Evolutionary conservation across 2,329 filamentous ascomycete species (phyloP).

Genomic region (Drechslerella coelobrocha): DNA sequence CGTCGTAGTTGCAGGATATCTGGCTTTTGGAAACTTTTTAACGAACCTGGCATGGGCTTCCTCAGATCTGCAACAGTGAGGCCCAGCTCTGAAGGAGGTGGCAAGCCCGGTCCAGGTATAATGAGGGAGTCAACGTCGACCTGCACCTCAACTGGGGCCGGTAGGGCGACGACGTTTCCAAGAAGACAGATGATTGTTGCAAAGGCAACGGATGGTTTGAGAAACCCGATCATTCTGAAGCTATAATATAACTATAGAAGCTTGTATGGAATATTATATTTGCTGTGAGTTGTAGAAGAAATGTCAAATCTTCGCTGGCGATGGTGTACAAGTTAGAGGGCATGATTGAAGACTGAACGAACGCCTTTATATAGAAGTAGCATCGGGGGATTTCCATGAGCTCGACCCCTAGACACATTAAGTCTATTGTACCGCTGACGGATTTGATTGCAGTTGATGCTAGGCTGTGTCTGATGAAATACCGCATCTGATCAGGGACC

Average conservation of each 20-base stretch:
- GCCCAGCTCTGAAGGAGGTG: conserved; percentile 7
- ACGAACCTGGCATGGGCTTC: conserved; percentile 14
- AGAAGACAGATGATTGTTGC: conserved; percentile 2
- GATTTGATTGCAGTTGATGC: no score
- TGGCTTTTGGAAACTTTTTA: background rate
- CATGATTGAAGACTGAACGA: no score
- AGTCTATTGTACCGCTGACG: no score
- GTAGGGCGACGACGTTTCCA: conserved; percentile 2
- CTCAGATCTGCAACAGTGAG: conserved; percentile 24
- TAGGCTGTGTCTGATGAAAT: no score
- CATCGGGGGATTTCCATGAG: no score
- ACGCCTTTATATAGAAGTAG: no score
- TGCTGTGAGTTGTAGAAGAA: background rate
- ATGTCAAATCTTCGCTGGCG: no score
- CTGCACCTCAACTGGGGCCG: conserved; percentile 9
- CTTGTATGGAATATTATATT: background rate
- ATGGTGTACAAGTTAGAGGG: no score
- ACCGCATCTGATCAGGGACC: no score
- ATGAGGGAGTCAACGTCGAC: conserved; percentile 11
- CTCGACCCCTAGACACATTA: no score
- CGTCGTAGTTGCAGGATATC: no score
- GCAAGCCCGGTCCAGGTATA: conserved; percentile 10
- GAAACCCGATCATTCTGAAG: conserved; percentile 25
- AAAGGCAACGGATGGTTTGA: conserved; percentile 1
- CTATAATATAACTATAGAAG: background rate